Evolutionary conservation across 164 flowering plant species (phyloP).

Genomic region (Vitis riparia): DNA sequence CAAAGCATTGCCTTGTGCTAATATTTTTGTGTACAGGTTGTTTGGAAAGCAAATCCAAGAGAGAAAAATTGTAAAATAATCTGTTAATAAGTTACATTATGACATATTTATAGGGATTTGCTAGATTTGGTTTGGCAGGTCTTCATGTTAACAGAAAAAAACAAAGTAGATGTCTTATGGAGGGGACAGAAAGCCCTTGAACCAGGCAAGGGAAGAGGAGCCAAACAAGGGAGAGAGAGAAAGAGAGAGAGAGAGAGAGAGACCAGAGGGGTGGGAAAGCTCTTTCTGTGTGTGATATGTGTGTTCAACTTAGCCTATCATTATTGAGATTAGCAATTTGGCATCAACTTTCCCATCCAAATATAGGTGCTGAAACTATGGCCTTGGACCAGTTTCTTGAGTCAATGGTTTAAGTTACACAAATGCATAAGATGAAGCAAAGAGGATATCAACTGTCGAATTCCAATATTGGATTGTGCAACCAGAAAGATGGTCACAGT

Average conservation of each 20-base stretch:
- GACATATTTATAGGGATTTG: slow-evolving; percentile 31
- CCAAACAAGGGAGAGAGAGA: background rate
- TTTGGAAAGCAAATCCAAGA: background rate
- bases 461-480: no score
- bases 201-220: slow-evolving; percentile 25
- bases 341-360: no score
- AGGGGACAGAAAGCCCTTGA: slow-evolving; percentile 22
- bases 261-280: background rate
- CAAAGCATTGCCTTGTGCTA: background rate
- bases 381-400: no score
- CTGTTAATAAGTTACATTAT: background rate
- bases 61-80: background rate
- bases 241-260: background rate
- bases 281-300: background rate
- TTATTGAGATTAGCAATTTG: background rate
- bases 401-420: no score
- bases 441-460: no score
- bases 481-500: no score
- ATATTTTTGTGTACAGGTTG: background rate
- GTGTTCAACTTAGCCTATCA: background rate
- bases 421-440: no score
- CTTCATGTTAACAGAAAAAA: slow-evolving; percentile 8
- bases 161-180: slow-evolving; percentile 4
- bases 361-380: no score
- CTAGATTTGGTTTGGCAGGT: slow-evolving; percentile 29